These are phyloP conservation scores for Wickerhamiella parazyma DNA, from an alignment of 805 yeast genomes.

Conservation along the genomic window DNA sequence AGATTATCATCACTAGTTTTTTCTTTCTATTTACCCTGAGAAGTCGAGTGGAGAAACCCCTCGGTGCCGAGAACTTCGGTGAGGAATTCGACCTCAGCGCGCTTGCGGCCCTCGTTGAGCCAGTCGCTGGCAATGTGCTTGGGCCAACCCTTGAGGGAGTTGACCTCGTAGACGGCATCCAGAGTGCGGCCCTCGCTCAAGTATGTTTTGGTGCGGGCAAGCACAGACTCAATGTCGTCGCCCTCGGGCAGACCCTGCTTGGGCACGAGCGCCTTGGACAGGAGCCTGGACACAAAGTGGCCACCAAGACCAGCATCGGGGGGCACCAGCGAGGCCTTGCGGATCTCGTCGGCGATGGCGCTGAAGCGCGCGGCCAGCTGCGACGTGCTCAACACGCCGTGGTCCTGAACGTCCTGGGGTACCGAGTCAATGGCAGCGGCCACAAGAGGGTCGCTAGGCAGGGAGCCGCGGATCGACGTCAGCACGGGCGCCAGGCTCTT, in stretches of 20 bases:
- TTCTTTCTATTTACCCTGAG: constrained; percentile 5
- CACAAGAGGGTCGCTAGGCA: constrained; percentile 37
- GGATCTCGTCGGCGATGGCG: constrained; percentile 67
- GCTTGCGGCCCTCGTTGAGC: constrained; percentile 78
- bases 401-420: constrained; percentile 32
- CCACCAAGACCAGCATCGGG: constrained; percentile 94
- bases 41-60: constrained; percentile 21
- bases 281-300: constrained; percentile 65
- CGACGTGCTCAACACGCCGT: constrained; percentile 59
- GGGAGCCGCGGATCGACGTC: constrained; percentile 25
- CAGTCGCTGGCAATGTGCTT: constrained; percentile 83
- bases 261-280: constrained; percentile 60
- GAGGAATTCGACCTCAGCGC: constrained; percentile 76
- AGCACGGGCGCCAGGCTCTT: constrained; percentile 28
- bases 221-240: constrained; percentile 74
- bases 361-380: constrained; percentile 74
- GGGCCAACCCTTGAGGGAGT: constrained; percentile 84
- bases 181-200: constrained; percentile 65
- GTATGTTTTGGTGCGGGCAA: constrained; percentile 71
- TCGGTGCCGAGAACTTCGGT: constrained; percentile 34
- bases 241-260: constrained; percentile 73
- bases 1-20: background rate
- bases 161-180: constrained; percentile 84
- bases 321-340: constrained; percentile 79
- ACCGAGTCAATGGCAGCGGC: constrained; percentile 35